Evolutionary conservation across 1,139 yeast species (phyloP).

Genomic region (Lodderomyces theae): DNA sequence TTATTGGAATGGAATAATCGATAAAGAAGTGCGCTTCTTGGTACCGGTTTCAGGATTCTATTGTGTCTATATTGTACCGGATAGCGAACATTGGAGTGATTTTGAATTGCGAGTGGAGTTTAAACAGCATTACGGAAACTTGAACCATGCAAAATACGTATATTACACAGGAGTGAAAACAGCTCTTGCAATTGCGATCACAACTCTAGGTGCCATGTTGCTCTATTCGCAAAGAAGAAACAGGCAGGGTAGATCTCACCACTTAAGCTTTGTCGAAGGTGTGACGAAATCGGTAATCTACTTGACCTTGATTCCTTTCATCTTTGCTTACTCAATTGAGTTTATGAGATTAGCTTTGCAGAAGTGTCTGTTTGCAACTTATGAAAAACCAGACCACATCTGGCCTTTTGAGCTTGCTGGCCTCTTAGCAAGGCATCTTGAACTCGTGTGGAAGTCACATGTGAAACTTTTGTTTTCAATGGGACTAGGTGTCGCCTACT

Average conservation of each 20-base stretch:
- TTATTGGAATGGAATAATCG: conserved; percentile 12
- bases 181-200: no score
- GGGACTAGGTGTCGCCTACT: conserved; percentile 42
- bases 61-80: conserved; percentile 33
- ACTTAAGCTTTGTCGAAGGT: conserved; percentile 32
- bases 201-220: no score
- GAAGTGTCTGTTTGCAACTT: conserved; percentile 17
- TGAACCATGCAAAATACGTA: conserved; percentile 20
- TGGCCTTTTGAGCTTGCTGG: no score
- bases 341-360: conserved; percentile 17
- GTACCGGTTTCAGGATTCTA: conserved; percentile 30
- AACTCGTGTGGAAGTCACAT: conserved; percentile 11
- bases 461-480: conserved; percentile 30
- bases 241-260: no score
- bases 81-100: background rate
- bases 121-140: conserved; percentile 29
- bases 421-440: background rate
- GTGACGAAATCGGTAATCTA: conserved; percentile 33
- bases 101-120: conserved; percentile 21
- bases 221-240: conserved; percentile 26
- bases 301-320: conserved; percentile 27
- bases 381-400: background rate
- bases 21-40: conserved; percentile 10
- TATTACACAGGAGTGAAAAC: conserved; percentile 20
- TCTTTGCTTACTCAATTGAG: conserved; percentile 13